Base-by-base conservation (phyloP, 441 rosid species). In the Dalechampia spathulata region DNA sequence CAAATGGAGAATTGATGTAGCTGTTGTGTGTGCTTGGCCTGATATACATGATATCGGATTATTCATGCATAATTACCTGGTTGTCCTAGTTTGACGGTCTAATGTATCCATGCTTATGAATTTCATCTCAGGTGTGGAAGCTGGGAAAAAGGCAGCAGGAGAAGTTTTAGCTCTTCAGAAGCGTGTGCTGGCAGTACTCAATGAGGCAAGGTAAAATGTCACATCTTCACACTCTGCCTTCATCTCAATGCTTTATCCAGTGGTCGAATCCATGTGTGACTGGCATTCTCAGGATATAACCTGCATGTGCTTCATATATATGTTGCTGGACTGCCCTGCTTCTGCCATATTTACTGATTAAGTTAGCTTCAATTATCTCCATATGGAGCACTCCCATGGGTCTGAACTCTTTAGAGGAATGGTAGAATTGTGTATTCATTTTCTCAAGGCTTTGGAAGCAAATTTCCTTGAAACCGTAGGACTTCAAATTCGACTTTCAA, bases 91-190 rank as follows among this genome's bases (percentile, higher is more conserved):
- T n/a, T n/a, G n/a, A n/a, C n/a, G n/a, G n/a, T n/a, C n/a, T n/a
- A n/a, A 11, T 39, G 16, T 39, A 16, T 63, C 30, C 34, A 37
- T 60, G n/a, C 48, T 57, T 39, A 45, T n/a, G n/a, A 46, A 30
- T 54, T 23, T 52, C 34, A 37, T 53, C 32, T 65, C 62, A 92
- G 97, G 99, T 53, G 99, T 89, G 55, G 97, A 92, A 82, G 99
- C 97, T 47, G 97, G 99, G 58, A 89, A 92, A 67, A 89, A 85
- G 61, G 97, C 99, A 43, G 99, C 97, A 16, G 97, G 92, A 58
- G 96, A 92, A 72, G 96, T 92, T 51, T 70, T 92, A 53, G 92
- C 97, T 62, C 84, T 89, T 61, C 96, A 92, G 67, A 92, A 86
- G 72, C 83, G 95, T 58, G 96, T 93, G 62, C 75, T 93, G 75